Evolutionary conservation across 2,329 filamentous ascomycete species (phyloP).

Genomic region (Bipolaris gigantea): DNA sequence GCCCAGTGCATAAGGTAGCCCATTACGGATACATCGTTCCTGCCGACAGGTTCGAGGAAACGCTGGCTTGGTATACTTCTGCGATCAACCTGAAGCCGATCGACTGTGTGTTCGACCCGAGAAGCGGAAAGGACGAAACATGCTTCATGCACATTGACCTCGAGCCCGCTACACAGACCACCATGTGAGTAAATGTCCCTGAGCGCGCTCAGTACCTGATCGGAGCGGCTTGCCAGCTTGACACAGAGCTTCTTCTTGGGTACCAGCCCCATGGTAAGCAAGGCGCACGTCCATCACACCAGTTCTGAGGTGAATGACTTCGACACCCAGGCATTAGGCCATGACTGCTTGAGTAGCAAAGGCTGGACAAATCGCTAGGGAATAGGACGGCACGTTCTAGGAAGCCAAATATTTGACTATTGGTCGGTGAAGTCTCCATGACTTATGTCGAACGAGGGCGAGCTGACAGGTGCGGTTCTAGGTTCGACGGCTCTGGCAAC

Average conservation of each 20-base stretch:
- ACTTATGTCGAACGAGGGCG: too few relatives aligned
- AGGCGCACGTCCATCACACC: conserved; percentile 58
- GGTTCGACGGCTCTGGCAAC: too few relatives aligned
- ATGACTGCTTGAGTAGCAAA: conserved; percentile 64
- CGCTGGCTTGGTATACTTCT: conserved; percentile 46
- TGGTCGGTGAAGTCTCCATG: too few relatives aligned
- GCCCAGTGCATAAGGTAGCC: conserved; percentile 48
- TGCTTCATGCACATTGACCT: conserved; percentile 57
- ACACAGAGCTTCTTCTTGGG: conserved; percentile 54
- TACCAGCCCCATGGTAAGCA: conserved; percentile 32
- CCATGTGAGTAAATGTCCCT: too few relatives aligned
- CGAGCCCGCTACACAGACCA: conserved; percentile 56
- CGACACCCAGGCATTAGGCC: conserved; percentile 67
- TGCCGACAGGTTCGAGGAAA: conserved; percentile 36
- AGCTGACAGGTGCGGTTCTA: too few relatives aligned
- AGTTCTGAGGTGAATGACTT: conserved; percentile 70
- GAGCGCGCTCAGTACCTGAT: too few relatives aligned
- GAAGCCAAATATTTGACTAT: conserved; percentile 71
- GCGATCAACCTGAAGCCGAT: conserved; percentile 48
- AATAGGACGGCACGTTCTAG: conserved; percentile 67
- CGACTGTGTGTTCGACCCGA: conserved; percentile 47
- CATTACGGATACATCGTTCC: conserved; percentile 44
- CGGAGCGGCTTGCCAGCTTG: too few relatives aligned
- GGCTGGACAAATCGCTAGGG: conserved; percentile 68
- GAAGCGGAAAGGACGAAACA: conserved; percentile 36